Percentiles rank a stretch among this genome's conserved stretches.
Evolutionary conservation across 208 protist genomes (phyloP).

Genomic region (Leishmania amazonensis): DNA sequence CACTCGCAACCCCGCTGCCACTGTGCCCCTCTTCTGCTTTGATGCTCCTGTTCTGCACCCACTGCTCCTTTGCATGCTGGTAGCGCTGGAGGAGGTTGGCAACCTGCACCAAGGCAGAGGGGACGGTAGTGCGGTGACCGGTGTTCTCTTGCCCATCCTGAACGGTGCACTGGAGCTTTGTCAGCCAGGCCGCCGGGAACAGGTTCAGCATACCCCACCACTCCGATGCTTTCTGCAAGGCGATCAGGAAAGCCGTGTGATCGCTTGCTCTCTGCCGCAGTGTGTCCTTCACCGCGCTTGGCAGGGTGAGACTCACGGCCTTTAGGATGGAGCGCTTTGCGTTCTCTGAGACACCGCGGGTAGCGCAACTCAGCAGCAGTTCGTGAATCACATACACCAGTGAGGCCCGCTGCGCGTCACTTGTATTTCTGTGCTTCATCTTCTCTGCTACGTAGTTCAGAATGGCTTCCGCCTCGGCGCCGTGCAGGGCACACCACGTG

Average conservation of each 20-base stretch:
- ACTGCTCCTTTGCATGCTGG: conserved; percentile 68
- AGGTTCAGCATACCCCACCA: conserved; percentile 83
- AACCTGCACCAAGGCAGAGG: conserved; percentile 45
- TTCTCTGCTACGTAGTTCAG: conserved; percentile 57
- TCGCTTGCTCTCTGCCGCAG: conserved; percentile 26
- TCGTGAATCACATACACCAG: conserved; percentile 88
- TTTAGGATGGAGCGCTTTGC: conserved; percentile 62
- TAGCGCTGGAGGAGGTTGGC: conserved; percentile 63
- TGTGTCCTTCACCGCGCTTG: conserved; percentile 45
- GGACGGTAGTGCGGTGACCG: conserved; percentile 30
- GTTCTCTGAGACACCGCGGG: conserved; percentile 60
- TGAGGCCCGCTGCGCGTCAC: conserved; percentile 48
- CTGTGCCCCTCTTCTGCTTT: conserved; percentile 19
- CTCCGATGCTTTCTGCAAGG: conserved; percentile 51
- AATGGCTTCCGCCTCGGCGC: conserved; percentile 69
- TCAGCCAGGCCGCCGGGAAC: conserved; percentile 79
- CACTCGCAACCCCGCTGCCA: conserved; percentile 12
- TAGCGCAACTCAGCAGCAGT: conserved; percentile 76
- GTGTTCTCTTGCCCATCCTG: conserved; percentile 29
- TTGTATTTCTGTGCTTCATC: conserved; percentile 51
- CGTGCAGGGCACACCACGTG: conserved; percentile 88
- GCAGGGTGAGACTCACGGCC: conserved; percentile 56
- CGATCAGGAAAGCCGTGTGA: conserved; percentile 39
- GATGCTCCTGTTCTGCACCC: conserved; percentile 30
- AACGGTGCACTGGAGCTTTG: conserved; percentile 41